Evolutionary conservation across 768 basidiomycete species (phyloP).

Genomic region (Lactarius sanguifluus): DNA sequence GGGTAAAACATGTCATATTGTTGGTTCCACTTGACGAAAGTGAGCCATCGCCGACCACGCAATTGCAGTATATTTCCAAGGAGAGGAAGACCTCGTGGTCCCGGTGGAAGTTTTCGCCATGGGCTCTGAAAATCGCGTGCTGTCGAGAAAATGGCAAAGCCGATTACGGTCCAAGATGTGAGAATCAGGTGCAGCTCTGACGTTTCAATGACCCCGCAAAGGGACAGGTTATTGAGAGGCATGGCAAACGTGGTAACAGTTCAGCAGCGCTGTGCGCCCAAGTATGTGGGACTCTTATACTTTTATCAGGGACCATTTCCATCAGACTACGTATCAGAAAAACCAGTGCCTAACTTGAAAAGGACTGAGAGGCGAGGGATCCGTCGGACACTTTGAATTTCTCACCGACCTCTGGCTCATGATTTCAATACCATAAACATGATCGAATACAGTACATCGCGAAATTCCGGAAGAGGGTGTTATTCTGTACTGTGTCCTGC

Average conservation of each 20-base stretch:
- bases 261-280: too few species aligned
- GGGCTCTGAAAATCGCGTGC: conserved; percentile 23
- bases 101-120: conserved; percentile 27
- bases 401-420: too few species aligned
- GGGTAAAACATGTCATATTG: neutral
- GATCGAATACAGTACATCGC: too few species aligned
- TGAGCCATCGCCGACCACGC: conserved; percentile 24
- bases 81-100: conserved; percentile 24
- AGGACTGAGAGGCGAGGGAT: too few species aligned
- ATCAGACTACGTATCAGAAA: too few species aligned
- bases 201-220: neutral
- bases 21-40: conserved; percentile 21
- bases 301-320: too few species aligned
- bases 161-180: neutral
- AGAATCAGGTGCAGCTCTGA: conserved; percentile 2
- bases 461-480: too few species aligned
- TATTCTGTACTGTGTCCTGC: too few species aligned
- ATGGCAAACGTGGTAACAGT: neutral
- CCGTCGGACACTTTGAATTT: too few species aligned
- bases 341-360: too few species aligned
- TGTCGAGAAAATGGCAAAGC: neutral
- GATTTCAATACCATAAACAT: too few species aligned
- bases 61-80: conserved; percentile 19
- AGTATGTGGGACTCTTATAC: too few species aligned
- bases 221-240: neutral